Base-by-base conservation (phyloP, 495 filamentous ascomycete species). In the Penicillium manginii region DNA sequence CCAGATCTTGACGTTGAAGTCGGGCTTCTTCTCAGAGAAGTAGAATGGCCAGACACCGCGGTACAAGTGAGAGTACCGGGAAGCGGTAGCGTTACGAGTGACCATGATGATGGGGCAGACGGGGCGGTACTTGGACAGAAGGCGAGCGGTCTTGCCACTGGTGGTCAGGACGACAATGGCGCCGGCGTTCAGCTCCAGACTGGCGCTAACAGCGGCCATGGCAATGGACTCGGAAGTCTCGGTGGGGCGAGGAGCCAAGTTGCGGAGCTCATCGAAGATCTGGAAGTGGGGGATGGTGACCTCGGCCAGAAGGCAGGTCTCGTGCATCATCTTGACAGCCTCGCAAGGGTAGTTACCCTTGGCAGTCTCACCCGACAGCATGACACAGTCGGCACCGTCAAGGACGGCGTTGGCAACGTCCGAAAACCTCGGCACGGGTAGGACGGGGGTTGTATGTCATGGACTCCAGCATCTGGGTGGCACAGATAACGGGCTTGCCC, bases 371-470 rank as follows among this genome's bases (percentile, higher is more conserved):
- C 94, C 94, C 49, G 93, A 97, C 80, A 98, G 84, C 94, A 98
- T 98, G 77, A 98, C 94, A 81, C 94, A 98, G 82, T 98, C 94
- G 40, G 93, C 92, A 69, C 94, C 94, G 67, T 98, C 94, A 35
- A 96, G 88, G 54, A 98, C 93, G 55, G 94, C 94, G 74, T 98
- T 98, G 66, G 93, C 94, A 60, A 98, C 94, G 73, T 98, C 94
- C 63, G 91, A 96, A 96, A 69, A 98, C 96, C 81, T 98, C 94
- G 55, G 93, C 94, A 76, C 94, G 90, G 49, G 94, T 98, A 35
- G 94, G 94, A 55, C 94, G 91, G 60, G 94, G 94, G 80, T 98
- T 98, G 83, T 96, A 94, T 76, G 96, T 98, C 94, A 98, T 98
- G 64, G 91, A 96, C 84, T 98, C 94, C 60, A 98, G 83, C 88